Percentiles rank a stretch among this genome's conserved stretches.
Conservation (phyloP, 164 flowering plant genomes). For the Nymphaea colorata region DNA sequence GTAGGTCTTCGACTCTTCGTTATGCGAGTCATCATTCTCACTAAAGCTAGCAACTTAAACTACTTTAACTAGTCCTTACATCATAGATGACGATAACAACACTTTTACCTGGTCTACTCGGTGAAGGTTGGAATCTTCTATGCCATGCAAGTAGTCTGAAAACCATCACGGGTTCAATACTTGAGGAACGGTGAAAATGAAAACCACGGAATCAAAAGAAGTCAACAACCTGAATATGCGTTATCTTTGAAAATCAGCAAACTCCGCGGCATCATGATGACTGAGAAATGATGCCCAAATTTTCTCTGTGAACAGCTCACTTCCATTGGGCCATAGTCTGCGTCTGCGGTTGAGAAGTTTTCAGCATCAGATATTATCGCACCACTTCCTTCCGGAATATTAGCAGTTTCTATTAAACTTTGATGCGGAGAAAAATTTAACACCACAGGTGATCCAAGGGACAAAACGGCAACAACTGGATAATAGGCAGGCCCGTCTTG, state of each 20-base stretch:
- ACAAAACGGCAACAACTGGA: slow-evolving; percentile 83
- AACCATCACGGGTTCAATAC: background rate
- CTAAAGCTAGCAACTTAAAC: no score
- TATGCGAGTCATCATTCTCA: no score
- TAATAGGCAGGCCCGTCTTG: slow-evolving; percentile 96
- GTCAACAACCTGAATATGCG: slow-evolving; percentile 54
- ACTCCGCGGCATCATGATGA: slow-evolving; percentile 78
- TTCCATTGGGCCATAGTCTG: slow-evolving; percentile 2
- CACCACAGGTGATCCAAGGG: slow-evolving; percentile 80
- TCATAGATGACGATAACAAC: background rate
- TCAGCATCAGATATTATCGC: slow-evolving; percentile 7
- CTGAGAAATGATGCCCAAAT: slow-evolving; percentile 36
- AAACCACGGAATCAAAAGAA: background rate
- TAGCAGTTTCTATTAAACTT: slow-evolving; percentile 18
- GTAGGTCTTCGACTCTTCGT: no score
- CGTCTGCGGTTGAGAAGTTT: slow-evolving; percentile 8
- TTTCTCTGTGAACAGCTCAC: slow-evolving; percentile 5
- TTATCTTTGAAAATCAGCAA: slow-evolving; percentile 76
- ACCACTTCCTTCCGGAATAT: background rate
- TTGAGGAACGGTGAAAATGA: background rate
- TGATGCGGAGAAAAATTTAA: slow-evolving; percentile 85
- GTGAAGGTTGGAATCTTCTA: slow-evolving; percentile 47
- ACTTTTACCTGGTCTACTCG: slow-evolving; percentile 33
- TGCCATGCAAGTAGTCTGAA: slow-evolving; percentile 85
- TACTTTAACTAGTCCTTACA: background rate